Evolutionary conservation across 768 basidiomycete species (phyloP), one percentile per base, ranked within the genome.

Genomic region (Trametes punicea): DNA sequence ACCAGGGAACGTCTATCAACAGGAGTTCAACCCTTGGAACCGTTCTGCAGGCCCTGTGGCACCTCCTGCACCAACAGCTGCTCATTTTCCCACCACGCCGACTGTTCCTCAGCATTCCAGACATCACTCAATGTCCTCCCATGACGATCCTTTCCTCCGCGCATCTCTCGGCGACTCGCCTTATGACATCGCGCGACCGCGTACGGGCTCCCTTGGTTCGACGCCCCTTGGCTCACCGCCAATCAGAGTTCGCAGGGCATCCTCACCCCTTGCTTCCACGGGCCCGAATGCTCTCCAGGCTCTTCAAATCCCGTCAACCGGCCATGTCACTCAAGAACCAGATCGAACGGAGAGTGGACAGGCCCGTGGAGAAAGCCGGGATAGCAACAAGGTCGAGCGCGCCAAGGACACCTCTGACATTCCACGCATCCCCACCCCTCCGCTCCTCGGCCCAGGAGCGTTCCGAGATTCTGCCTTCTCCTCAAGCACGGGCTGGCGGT

Each of bases 401-500:
- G 29, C 11, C 13, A 51, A 26, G 48, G 20, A 27, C 11, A 13
- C n/a, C 30, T 25, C 57, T 57, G 41, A 63, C 66, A 33, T 42
- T 2, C 57, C 60, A 52, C 65, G 65, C 15, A 46, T 58, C 21
- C 67, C 62, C 60, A 62, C 67, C 53, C 74, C 71, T 6, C 74
- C 75, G 4, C 77, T 87, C 30, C 78, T 88, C 9, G 76, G 80
- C 33, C 73, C 82, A 16, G 78, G 76, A 20, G 78, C 79, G 26
- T 88, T 87, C 69, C 77, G 87, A 44, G 85, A 88, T 64, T 88
- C 88, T 26, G 78, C 76, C 5, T 77, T 85, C 62, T 85, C 85
- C 16, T 71, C 71, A 23, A 72, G 69, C 56, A 75, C 77, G 6
- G 70, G 70, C 70, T 36, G 74, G 68, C 46, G 79, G 73, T 46